Percentiles rank a stretch among this genome's conserved stretches.
Conservation (phyloP, 768 basidiomycete genomes). For the Pisolithus microcarpus region DNA sequence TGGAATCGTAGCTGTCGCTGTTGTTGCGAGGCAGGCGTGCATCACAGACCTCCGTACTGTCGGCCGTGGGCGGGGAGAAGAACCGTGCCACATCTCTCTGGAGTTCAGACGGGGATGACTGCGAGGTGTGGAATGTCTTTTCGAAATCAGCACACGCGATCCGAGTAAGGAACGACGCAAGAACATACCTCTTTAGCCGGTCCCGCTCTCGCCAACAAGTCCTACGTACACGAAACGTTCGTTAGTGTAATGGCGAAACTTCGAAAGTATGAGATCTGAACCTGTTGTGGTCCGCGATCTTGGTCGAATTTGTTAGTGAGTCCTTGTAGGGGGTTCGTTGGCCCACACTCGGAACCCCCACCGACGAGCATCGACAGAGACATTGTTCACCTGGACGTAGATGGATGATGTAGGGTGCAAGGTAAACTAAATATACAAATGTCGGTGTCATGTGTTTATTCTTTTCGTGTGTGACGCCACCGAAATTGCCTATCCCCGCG, state of each 20-base stretch:
- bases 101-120: conserved; percentile 31
- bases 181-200: conserved; percentile 53
- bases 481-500: too few species aligned
- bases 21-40: conserved; percentile 30
- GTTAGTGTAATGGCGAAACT: neutral
- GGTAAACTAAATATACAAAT: neutral
- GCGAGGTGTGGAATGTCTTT: conserved; percentile 58
- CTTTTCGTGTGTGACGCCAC: neutral
- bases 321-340: conserved; percentile 73
- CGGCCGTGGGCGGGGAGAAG: conserved; percentile 36
- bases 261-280: conserved; percentile 23
- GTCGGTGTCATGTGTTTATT: neutral
- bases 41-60: neutral
- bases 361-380: conserved; percentile 73
- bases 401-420: neutral
- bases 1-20: conserved; percentile 46
- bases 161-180: too few species aligned
- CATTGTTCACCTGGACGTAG: conserved; percentile 35
- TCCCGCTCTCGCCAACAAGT: conserved; percentile 60
- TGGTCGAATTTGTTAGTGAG: conserved; percentile 74
- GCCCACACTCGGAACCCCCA: conserved; percentile 72
- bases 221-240: conserved; percentile 34
- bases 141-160: neutral
- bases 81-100: conserved; percentile 67
- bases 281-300: conserved; percentile 76